Evolutionary conservation across 2,329 filamentous ascomycete genomes (phyloP), one percentile per base, ranked within the genome.

Genomic region (Aspergillus texensis): DNA sequence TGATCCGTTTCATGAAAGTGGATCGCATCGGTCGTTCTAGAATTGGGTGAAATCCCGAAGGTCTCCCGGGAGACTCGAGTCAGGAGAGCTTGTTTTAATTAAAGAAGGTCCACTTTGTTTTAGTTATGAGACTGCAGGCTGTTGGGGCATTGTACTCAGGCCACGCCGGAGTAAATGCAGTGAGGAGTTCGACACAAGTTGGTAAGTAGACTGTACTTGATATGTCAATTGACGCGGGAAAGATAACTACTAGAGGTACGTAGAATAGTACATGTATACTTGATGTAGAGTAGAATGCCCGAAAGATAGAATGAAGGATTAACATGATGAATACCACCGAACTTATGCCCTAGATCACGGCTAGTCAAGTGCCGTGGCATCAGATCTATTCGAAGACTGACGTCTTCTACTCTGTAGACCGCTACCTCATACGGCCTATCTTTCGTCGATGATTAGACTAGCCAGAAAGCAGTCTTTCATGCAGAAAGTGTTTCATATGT

Each of bases 1-100:
- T 52, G 19, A 45, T 8, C n/a, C 5, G 57, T 58, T 58, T 58
- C 57, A 58, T 19, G 14, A 52, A 21, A 36, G 57, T 58, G 57
- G 57, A 50, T 58, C 61, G 1, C 11, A 39, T n/a, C 32, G 52
- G 24, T 55, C 21, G 52, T 55, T 55, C 32, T 39, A 55, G 32
- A 39, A 55, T 21, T 55, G 52, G 52, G 52, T n/a, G 26, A 39
- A 55, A 36, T 54, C 30, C 52, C 52, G n/a, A 39, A 21, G 6
- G 14, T 21, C 30, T 6, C 12, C 30, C 52, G 52, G 52, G 30
- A 16, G n/a, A 54, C 36, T 34, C 32, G 52, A 55, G 6, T 55
- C 21, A 39, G 32, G 52, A 39, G 52, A 55, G 52, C 32, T 55
- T 55, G 32, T 39, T 8, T 39, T 39, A 55, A 55, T 55, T 55